Base-by-base conservation (phyloP, 176 grass and related monocot genomes). In the Echinochloa phyllopogon region DNA sequence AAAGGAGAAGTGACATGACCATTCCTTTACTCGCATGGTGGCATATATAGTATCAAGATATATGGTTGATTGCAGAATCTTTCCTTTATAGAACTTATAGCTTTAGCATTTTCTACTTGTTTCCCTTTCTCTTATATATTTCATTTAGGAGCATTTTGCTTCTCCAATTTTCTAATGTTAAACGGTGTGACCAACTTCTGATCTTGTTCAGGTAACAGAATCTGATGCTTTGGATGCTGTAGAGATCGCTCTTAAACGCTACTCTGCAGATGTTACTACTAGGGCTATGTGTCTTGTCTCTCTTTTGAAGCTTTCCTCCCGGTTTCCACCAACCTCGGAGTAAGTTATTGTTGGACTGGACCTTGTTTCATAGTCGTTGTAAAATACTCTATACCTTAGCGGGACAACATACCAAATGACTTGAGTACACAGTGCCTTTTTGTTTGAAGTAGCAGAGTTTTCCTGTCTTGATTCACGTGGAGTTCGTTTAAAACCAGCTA, bases 291-390 rank as follows among this genome's bases (percentile, higher is more conserved):
- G 90, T 84, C 91, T 99, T 69, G 82, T 99, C 83, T 83, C 92
- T 86, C 91, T 99, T 74, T 88, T 99, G 84, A 99, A 99, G 88
- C 89, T 99, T 43, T 96, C 97, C 47, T 96, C 97, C 6, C 94
- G 97, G 61, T 96, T 99, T 85, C 92, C 91, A 59, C 90, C 86
- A 74, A 96, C 92, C 64, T 92, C 97, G 40, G 86, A 89, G 97
- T 99, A 96, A 89, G 91, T 69, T 83, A 72, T 86, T 64, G 49
- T 72, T 62, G 15, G 84, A 53, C 69, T 87, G 49, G 61, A 75
- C 20, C 29, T 91, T 75, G 50, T 58, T 58, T 58, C 36, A 56
- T 81, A 56, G 20, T 21, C 10, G 16, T 65, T 42, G 12, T 42
- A 20, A 79, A 79, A 65, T 50, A 79, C 76, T 49, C 17, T 8